phyloP scores from a whole-genome alignment of 495 filamentous ascomycete species.

The Saxispiralis lemnorum region DNA sequence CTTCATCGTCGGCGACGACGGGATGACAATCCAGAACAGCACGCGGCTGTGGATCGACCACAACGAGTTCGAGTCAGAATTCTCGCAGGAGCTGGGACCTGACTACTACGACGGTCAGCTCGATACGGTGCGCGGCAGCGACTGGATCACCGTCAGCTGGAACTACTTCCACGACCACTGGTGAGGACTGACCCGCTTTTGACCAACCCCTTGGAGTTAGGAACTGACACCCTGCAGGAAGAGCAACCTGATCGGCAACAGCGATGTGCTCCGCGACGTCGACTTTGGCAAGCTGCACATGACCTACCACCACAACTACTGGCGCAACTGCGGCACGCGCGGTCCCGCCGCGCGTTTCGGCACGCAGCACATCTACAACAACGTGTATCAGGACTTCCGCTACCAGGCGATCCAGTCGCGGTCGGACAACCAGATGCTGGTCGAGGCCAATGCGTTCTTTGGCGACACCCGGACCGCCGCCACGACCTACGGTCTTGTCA shows the following conservation, averaged over 20 bases:
- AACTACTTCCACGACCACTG: constrained; percentile 17
- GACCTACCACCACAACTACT: constrained; percentile 28
- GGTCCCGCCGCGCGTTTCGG: constrained; percentile 24
- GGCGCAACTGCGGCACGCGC: constrained; percentile 22
- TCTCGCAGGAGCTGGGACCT: constrained; percentile 10
- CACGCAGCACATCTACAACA: constrained; percentile 24
- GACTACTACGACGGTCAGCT: constrained; percentile 19
- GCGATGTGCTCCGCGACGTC: constrained; percentile 17
- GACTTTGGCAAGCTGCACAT: constrained; percentile 23
- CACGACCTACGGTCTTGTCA: constrained; percentile 31
- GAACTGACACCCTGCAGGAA: constrained; percentile 16
- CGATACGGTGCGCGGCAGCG: constrained; percentile 17
- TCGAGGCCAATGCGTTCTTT: constrained; percentile 26
- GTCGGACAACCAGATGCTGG: constrained; percentile 22
- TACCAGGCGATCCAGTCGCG: constrained; percentile 24
- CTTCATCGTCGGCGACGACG: constrained; percentile 16
- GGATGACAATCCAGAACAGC: constrained; percentile 16
- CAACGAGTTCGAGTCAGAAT: constrained; percentile 17
- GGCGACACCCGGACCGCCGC: constrained; percentile 27
- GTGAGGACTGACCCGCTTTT: too few relatives aligned
- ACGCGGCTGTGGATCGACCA: constrained; percentile 17
- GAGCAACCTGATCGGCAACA: constrained; percentile 13
- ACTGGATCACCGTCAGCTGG: constrained; percentile 24
- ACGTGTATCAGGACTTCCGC: constrained; percentile 22
- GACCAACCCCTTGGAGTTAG: too few relatives aligned